Evolutionary conservation across 495 filamentous ascomycete genomes (phyloP).

Genomic region (Lasiosphaeria miniovina): DNA sequence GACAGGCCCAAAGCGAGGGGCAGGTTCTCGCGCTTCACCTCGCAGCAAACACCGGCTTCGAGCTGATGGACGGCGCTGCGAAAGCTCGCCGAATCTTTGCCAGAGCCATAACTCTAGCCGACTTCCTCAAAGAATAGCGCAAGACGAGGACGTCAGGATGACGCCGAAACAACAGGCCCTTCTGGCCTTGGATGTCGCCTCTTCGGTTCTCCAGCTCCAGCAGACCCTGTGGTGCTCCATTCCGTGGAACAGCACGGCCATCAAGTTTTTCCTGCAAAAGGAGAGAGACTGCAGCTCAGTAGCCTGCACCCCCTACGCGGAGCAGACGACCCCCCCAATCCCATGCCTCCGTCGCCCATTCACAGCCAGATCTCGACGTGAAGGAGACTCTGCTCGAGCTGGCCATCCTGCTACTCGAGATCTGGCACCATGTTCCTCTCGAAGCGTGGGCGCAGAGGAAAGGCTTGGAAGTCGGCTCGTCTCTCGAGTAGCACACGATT

Average conservation of each 20-base stretch:
- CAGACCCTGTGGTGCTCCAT: not conserved
- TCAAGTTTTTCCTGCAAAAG: not conserved
- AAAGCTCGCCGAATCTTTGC: not conserved
- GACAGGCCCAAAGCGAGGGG: not conserved
- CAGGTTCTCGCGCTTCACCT: constrained; percentile 1
- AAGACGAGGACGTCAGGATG: not conserved
- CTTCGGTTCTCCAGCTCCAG: constrained; percentile 1
- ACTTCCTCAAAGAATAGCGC: not conserved
- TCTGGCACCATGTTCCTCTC: not conserved
- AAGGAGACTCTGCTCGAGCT: not conserved
- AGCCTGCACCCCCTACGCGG: not conserved
- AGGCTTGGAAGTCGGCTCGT: not conserved
- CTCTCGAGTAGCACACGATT: not conserved
- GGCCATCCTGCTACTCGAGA: not conserved
- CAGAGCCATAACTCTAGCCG: not conserved
- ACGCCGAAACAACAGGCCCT: constrained; percentile 2
- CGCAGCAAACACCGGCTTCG: not conserved
- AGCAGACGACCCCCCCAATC: not conserved
- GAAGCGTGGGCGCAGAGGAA: not conserved
- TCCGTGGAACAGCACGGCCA: not conserved
- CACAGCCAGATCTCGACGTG: not conserved
- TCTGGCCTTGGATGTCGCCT: constrained; percentile 1
- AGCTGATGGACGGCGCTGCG: not conserved
- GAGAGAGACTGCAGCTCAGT: not conserved
- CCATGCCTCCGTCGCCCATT: not conserved